Evolutionary conservation across 1,284 basidiomycete genomes (phyloP), one percentile per base, ranked within the genome.

Genomic region (Caloboletus inedulis): DNA sequence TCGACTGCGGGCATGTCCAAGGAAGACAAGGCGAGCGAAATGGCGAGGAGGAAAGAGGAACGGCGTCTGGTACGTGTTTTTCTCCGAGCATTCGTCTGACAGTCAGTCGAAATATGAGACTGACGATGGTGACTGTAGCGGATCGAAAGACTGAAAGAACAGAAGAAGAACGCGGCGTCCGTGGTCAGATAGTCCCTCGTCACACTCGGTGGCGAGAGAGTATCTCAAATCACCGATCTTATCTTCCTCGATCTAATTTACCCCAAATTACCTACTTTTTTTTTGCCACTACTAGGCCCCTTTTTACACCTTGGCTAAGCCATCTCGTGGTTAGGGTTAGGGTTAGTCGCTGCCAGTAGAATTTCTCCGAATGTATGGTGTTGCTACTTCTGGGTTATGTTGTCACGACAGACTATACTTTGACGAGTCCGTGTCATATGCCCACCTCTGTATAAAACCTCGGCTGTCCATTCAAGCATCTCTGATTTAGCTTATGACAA

Each of bases 21-120:
- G 66, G 93, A 94, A 69, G 92, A 94, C 58, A 94, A 88, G 70
- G 89, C 89, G 0, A 83, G 82, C 25, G 93, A 96, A 74, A 90
- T 95, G 85, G 88, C 88, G 13, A 77, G 89, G 55, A 75, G 92
- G 55, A 87, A 93, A 63, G 93, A 95, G 68, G 93, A 95, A 69
- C 75, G 93, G 44, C 92, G 89, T 69, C 80, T 87, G 77, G 89
- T 88, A 47, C 31, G 80, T 60, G 6, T 34, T 12, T 51, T 30
- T 43, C 18, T 45, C 6, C 7, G 33, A 16, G 2, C 3, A 4
- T 36, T 30, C 27, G 19, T 8, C 19, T 21, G 50, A 6, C 35
- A 23, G 21, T 3, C 27, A 10, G 29, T 33, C 5, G 13, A 31
- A 27, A 34, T 44, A n/a, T 23, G 23, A 51, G 7, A 50, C 51